These are phyloP conservation scores for Camptophora hylomeconis DNA, from an alignment of 2,329 filamentous ascomycete genomes.

Conservation along the genomic window DNA sequence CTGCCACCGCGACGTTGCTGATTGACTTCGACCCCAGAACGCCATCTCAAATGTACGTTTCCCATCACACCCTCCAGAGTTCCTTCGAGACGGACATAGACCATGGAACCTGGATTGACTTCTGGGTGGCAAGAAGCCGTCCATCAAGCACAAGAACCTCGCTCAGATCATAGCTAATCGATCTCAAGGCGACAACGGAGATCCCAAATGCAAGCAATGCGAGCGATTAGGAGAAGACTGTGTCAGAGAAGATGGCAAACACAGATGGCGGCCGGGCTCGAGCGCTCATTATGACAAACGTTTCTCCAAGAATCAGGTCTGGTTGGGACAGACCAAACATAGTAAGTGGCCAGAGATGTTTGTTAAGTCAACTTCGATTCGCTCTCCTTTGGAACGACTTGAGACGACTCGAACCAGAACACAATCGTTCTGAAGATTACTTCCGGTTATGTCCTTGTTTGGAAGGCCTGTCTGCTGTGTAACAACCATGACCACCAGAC, in stretches of 20 bases:
- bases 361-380: conserved; percentile 5
- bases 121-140: conserved; percentile 1
- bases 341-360: conserved; percentile 12
- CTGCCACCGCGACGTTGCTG: conserved; percentile 6
- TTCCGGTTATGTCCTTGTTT: background rate
- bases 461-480: background rate
- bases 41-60: conserved; percentile 18
- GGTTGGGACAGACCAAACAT: conserved; percentile 16
- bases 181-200: conserved; percentile 14
- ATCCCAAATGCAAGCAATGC: conserved; percentile 17
- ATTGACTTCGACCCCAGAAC: conserved; percentile 9
- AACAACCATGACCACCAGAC: background rate
- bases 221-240: conserved; percentile 14
- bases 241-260: conserved; percentile 12
- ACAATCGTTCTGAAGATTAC: conserved; percentile 1
- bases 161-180: conserved; percentile 8
- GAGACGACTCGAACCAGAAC: background rate
- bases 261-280: conserved; percentile 17
- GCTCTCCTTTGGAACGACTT: background rate
- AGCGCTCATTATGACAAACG: conserved; percentile 16
- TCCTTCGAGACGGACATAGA: background rate
- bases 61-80: background rate
- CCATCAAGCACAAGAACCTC: background rate
- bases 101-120: background rate
- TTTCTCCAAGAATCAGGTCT: conserved; percentile 17